phyloP scores from a whole-genome alignment of 805 yeast species.

The Starmerella etchellsii region DNA sequence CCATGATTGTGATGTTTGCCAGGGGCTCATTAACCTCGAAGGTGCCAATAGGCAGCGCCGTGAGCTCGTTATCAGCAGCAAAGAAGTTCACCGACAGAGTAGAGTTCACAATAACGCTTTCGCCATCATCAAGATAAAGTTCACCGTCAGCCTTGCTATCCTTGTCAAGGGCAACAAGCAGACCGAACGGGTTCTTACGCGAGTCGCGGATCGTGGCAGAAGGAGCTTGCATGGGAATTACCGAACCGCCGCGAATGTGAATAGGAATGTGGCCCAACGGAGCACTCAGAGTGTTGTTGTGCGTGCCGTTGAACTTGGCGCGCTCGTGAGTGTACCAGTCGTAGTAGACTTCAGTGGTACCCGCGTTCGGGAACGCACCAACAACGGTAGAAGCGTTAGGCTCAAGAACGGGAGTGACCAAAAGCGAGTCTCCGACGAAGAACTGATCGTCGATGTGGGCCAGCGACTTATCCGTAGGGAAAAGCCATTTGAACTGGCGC shows the following conservation, averaged over 20 bases:
- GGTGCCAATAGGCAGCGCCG: background rate
- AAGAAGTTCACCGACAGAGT: background rate
- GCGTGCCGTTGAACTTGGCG: background rate
- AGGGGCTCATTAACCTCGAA: background rate
- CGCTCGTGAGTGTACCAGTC: constrained; percentile 3
- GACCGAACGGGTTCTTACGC: constrained; percentile 2
- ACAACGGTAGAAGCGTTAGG: background rate
- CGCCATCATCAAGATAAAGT: constrained; percentile 2
- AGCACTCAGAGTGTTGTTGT: background rate
- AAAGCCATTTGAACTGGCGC: background rate
- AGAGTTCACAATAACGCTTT: background rate
- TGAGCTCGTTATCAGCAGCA: background rate
- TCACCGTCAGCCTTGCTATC: background rate
- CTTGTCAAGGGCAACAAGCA: background rate
- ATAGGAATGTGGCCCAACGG: constrained; percentile 3
- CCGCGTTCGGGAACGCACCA: background rate
- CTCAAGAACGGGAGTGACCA: constrained; percentile 1
- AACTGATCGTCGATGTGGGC: background rate
- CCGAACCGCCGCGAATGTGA: constrained; percentile 1
- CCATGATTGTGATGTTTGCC: constrained; percentile 1
- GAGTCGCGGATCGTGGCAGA: background rate
- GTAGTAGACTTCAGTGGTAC: background rate
- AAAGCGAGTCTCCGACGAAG: background rate
- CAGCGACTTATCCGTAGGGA: background rate
- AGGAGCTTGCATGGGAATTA: constrained; percentile 1